phyloP scores from a whole-genome alignment of 768 basidiomycete genomes.

The Phallus indusiatus region DNA sequence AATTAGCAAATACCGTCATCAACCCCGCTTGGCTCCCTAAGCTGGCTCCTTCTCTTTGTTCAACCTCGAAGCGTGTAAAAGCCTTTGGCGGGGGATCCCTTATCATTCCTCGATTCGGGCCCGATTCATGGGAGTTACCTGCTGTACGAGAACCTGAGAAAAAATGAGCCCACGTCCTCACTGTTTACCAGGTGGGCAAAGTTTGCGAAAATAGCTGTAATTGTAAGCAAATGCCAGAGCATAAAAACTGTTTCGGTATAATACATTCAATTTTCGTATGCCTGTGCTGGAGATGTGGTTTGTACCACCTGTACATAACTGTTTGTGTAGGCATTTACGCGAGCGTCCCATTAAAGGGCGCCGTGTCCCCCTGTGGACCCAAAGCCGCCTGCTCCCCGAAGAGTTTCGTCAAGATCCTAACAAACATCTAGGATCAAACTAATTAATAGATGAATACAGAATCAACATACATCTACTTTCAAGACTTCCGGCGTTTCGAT shows the following conservation, averaged over 20 bases:
- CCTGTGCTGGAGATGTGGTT: too few relatives aligned
- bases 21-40: constrained; percentile 83
- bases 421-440: not conserved
- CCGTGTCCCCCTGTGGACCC: constrained; percentile 90
- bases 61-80: constrained; percentile 79
- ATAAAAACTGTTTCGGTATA: too few relatives aligned
- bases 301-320: too few relatives aligned
- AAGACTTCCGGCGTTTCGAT: constrained; percentile 79
- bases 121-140: constrained; percentile 81
- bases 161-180: not conserved
- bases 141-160: constrained; percentile 32
- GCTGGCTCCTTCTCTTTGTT: constrained; percentile 75
- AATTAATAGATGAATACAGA: not conserved
- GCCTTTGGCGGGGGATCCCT: constrained; percentile 57
- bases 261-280: too few relatives aligned
- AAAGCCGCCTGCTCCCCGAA: constrained; percentile 79
- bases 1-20: constrained; percentile 66
- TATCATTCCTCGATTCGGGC: constrained; percentile 78
- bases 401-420: constrained; percentile 77
- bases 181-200: too few relatives aligned
- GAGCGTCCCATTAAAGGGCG: constrained; percentile 23
- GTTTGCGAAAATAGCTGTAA: too few relatives aligned
- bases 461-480: constrained; percentile 67
- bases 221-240: too few relatives aligned
- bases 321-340: not conserved